phyloP scores from a whole-genome alignment of 495 filamentous ascomycete genomes.

The Letharia columbiana region DNA sequence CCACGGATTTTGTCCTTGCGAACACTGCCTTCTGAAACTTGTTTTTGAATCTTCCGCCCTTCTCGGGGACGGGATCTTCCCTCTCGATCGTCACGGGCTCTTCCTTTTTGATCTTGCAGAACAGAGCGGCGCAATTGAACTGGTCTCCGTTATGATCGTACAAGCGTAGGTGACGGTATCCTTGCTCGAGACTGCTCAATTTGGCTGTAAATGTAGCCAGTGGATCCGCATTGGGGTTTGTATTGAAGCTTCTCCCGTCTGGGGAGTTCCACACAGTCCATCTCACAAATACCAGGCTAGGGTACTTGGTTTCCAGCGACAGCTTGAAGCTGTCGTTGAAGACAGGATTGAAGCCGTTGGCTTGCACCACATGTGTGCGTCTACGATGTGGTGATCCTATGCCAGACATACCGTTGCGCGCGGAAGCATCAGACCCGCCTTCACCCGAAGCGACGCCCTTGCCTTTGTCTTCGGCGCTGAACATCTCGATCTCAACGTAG shows the following conservation, averaged over 20 bases:
- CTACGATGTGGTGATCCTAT: conserved; percentile 68
- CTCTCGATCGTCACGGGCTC: conserved; percentile 43
- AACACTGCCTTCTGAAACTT: conserved; percentile 35
- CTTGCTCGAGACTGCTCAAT: conserved; percentile 77
- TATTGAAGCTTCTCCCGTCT: conserved; percentile 56
- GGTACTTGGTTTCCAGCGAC: conserved; percentile 78
- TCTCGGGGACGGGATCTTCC: conserved; percentile 44
- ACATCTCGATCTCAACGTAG: conserved; percentile 90
- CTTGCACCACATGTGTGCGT: conserved; percentile 65
- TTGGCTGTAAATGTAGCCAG: conserved; percentile 89
- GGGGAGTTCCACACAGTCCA: conserved; percentile 81
- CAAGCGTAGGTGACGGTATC: conserved; percentile 96
- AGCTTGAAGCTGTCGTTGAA: conserved; percentile 71
- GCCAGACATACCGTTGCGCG: conserved; percentile 59
- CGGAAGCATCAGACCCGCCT: conserved; percentile 62
- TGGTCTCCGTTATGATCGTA: conserved; percentile 79
- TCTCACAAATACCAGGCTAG: conserved; percentile 85
- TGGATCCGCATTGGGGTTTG: conserved; percentile 48
- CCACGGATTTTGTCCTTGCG: conserved; percentile 42
- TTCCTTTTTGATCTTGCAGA: conserved; percentile 72
- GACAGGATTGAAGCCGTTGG: conserved; percentile 86
- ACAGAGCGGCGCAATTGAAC: conserved; percentile 88
- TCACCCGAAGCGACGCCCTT: conserved; percentile 52
- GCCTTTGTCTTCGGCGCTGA: conserved; percentile 83
- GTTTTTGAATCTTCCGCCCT: conserved; percentile 38